Percentiles rank a stretch among this genome's conserved stretches.
Conservation (phyloP, 73 alveolate species). For the Paramecium sonneborni region DNA sequence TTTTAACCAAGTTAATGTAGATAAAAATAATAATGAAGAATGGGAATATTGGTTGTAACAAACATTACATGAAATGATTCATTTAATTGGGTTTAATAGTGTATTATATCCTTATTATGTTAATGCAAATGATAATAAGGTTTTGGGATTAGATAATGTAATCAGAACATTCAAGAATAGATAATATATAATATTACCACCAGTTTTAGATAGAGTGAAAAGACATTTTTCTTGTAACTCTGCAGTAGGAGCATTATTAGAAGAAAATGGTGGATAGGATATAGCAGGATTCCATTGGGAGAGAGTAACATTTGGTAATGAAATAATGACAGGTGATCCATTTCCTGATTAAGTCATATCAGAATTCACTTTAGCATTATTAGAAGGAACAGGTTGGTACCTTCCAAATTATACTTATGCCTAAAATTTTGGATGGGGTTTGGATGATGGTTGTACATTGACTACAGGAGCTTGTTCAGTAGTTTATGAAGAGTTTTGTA, state of each 20-base stretch:
- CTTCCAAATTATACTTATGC: constrained; percentile 36
- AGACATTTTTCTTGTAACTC: constrained; percentile 19
- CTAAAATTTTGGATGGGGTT: constrained; percentile 51
- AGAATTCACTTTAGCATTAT: constrained; percentile 36
- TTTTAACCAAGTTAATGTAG: background rate
- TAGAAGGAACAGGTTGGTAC: constrained; percentile 68
- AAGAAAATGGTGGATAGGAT: constrained; percentile 57
- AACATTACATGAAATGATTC: constrained; percentile 34
- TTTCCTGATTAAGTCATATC: constrained; percentile 56
- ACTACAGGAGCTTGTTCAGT: constrained; percentile 39
- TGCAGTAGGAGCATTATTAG: constrained; percentile 53
- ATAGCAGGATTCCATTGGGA: constrained; percentile 70
- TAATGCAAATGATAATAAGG: background rate
- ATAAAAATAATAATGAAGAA: constrained; percentile 22
- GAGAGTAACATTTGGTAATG: constrained; percentile 67
- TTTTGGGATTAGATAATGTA: constrained; percentile 43
- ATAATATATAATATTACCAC: constrained; percentile 27
- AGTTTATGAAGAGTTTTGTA: background rate
- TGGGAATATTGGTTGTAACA: constrained; percentile 53
- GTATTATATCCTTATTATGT: constrained; percentile 42
- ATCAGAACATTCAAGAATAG: background rate
- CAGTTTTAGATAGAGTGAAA: constrained; percentile 19
- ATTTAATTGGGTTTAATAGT: constrained; percentile 23
- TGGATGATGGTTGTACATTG: constrained; percentile 46
- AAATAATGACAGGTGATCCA: constrained; percentile 64